Evolutionary conservation across 352 stramenopile species (phyloP).

Genomic region (Phytophthora uliginosa): DNA sequence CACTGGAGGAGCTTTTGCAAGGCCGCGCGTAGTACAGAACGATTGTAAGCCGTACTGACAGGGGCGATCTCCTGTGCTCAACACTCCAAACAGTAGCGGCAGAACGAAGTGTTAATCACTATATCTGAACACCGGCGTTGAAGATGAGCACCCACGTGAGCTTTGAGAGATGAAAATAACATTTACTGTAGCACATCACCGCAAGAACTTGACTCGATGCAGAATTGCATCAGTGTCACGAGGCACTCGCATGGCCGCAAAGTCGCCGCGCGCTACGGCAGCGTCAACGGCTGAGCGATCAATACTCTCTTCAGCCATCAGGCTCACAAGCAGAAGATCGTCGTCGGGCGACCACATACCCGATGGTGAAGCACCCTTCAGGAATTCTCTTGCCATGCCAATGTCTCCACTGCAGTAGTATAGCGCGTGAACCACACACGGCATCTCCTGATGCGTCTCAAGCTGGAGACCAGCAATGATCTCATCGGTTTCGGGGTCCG

Average conservation of each 20-base stretch:
- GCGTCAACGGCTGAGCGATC: constrained; percentile 25
- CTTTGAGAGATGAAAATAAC: not conserved
- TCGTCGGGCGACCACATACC: constrained; percentile 64
- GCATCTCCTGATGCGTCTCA: constrained; percentile 39
- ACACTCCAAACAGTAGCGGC: not conserved
- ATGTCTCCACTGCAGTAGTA: constrained; percentile 54
- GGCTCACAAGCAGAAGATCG: constrained; percentile 50
- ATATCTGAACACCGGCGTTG: not conserved
- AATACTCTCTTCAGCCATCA: constrained; percentile 34
- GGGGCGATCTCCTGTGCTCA: not conserved
- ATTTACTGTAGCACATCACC: constrained; percentile 43
- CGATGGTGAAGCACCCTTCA: constrained; percentile 38
- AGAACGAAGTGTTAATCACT: too few species aligned
- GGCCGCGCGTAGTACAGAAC: constrained; percentile 2
- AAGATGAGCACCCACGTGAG: not conserved
- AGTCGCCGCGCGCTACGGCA: constrained; percentile 42
- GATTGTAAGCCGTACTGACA: not conserved
- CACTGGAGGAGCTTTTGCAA: constrained; percentile 32
- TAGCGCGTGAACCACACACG: constrained; percentile 46
- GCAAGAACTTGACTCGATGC: constrained; percentile 65
- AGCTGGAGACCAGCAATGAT: constrained; percentile 47
- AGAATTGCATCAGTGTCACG: constrained; percentile 55
- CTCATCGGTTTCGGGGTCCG: constrained; percentile 36
- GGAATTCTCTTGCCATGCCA: constrained; percentile 36
- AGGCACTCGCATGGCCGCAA: constrained; percentile 48